Base-by-base conservation (phyloP, 371 early-diverging fungal species). In the Rhizopus sp. region DNA sequence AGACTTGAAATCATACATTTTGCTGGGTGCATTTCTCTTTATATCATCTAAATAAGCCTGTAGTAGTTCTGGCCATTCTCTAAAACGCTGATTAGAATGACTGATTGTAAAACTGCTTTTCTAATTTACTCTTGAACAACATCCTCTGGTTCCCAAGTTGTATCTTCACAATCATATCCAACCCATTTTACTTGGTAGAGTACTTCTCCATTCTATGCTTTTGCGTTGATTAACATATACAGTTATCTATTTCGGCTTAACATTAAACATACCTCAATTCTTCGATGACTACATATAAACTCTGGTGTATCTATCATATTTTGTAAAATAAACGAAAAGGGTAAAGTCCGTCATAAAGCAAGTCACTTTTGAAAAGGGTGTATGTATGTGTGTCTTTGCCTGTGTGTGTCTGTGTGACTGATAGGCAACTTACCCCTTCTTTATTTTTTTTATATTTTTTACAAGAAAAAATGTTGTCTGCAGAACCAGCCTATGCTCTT, bases 401-500 rank as follows among this genome's bases (percentile, higher is more conserved):
- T 23, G 23, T 2, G 23, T 23, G 23, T 23, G 23, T 23, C 23
- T 23, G 17, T 50, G 44, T 45, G 37, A 50, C 44, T 50, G 23
- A 23, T 23, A 23, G 10, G 15, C 15, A 13, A 10, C n/a, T 42
- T 13, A 17, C 29, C 48, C 53, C 59, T 17, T 42, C 29, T 48
- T 39, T 55, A 47, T 56, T 56, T 38, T 46, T 44, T 31, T 50
- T 53, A n/a, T n/a, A n/a, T 51, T 47, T 59, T 49, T n/a, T 33
- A 10, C 23, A 23, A 1, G 15, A 31, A 44, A 49, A 42, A 39
- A 76, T 76, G 76, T 65, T 76, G 16, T 79, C 80, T 42, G 74
- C 77, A 47, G 63, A 68, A 64, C 70, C 76, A 50, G 68, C 75
- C 15, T 73, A 73, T 54, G 55, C 78, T 44, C 69, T 85, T 57